These are phyloP conservation scores for Globomyces sp. DNA, from an alignment of 371 early-diverging fungal genomes.

Conservation along the genomic window DNA sequence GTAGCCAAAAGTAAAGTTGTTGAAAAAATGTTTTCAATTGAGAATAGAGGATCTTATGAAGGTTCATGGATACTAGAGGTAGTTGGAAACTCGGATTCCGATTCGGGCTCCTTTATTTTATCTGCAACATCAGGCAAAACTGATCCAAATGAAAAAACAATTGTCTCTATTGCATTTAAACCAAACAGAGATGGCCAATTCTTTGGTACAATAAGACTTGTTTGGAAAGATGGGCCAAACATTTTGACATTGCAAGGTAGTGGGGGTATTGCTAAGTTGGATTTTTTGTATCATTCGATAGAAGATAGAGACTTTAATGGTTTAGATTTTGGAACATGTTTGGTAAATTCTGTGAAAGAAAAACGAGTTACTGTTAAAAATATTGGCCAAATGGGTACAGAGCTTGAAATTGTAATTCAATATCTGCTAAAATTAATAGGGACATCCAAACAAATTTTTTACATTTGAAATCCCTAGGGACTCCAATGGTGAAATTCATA, in stretches of 20 bases:
- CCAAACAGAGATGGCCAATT: constrained; percentile 42
- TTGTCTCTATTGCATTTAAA: constrained; percentile 35
- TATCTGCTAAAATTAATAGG: too few species aligned
- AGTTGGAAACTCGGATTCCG: not conserved
- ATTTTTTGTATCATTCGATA: constrained; percentile 25
- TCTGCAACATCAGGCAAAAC: constrained; percentile 31
- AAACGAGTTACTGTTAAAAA: constrained; percentile 40
- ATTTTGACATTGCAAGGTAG: constrained; percentile 38
- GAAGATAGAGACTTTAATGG: constrained; percentile 36
- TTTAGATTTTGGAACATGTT: constrained; percentile 44
- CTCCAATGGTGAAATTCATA: constrained; percentile 28
- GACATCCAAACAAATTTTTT: constrained; percentile 34
- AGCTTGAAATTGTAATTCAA: constrained; percentile 24
- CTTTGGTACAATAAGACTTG: constrained; percentile 22
- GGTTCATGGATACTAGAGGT: constrained; percentile 45
- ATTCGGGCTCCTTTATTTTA: constrained; percentile 20
- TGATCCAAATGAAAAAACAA: constrained; percentile 30
- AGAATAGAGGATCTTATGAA: constrained; percentile 43
- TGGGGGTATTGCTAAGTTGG: constrained; percentile 45
- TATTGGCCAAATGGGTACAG: constrained; percentile 46
- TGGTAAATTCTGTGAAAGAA: constrained; percentile 37
- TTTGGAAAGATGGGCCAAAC: constrained; percentile 45
- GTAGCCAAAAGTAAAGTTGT: constrained; percentile 33
- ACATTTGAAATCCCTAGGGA: constrained; percentile 29
- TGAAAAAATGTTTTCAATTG: constrained; percentile 32